phyloP scores from a whole-genome alignment of 176 grass and related monocot genomes.

The Oryza longistaminata region DNA sequence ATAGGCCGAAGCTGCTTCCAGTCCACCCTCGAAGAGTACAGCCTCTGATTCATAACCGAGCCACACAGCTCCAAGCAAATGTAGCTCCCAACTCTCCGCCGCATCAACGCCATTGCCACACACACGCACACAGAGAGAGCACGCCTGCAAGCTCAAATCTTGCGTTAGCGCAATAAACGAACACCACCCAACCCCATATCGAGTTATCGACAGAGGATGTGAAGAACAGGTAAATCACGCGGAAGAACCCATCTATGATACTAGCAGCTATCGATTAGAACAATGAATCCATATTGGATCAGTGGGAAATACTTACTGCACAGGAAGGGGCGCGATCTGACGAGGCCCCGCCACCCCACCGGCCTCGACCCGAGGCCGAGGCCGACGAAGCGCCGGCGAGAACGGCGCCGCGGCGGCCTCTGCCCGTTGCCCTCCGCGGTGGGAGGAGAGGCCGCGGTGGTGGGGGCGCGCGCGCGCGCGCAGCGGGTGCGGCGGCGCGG shows the following conservation, averaged over 20 bases:
- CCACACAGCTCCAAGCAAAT: conserved; percentile 35
- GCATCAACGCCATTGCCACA: conserved; percentile 45
- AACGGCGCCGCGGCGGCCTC: background rate
- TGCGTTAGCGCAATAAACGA: background rate
- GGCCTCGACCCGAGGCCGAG: background rate
- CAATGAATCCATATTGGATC: background rate
- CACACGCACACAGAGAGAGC: conserved; percentile 13
- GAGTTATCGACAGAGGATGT: background rate
- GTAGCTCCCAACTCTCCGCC: conserved; percentile 16
- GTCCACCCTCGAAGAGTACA: conserved; percentile 65
- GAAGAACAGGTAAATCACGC: background rate
- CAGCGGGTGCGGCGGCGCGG: background rate
- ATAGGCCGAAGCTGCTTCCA: conserved; percentile 84
- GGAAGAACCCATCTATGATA: background rate
- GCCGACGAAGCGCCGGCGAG: background rate
- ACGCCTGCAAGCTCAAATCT: conserved; percentile 12
- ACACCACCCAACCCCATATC: background rate
- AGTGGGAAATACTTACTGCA: background rate
- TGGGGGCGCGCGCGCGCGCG: background rate
- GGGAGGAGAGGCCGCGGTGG: background rate
- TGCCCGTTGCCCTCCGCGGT: too few species aligned
- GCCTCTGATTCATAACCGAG: conserved; percentile 43
- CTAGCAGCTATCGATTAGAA: background rate
- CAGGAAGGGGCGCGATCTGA: conserved; percentile 13
- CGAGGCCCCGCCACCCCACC: background rate